Evolutionary conservation across 2,329 filamentous ascomycete genomes (phyloP), one percentile per base, ranked within the genome.

Genomic region (Grosmannia huntii): DNA sequence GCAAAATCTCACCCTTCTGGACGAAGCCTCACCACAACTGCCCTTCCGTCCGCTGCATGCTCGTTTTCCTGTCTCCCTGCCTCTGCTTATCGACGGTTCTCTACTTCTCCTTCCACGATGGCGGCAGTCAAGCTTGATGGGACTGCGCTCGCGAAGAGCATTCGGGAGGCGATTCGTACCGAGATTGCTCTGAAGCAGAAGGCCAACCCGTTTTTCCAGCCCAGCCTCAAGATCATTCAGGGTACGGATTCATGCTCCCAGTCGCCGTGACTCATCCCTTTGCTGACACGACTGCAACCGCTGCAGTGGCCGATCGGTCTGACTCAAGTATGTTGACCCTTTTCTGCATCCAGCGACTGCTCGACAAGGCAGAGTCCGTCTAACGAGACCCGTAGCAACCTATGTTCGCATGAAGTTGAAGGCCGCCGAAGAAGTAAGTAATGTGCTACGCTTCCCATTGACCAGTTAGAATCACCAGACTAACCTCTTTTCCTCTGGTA

Each of bases 321-420:
- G 94, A 99, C 75, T 96, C 91, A 44, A 87, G 89, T 95, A 80
- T 70, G 85, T 56, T 25, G 5, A 12, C 25, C 31, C 21, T 16
- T 44, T 14, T 41, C 23, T 52, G 21, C 19, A 28, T 38, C 21
- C 31, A 27, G 31, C 31, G 6, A n/a, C 41, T 50, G 21, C 19
- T 9, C 19, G 28, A 41, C 11, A 33, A 11, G 5, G 1, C 36
- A 4, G 19, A 7, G 0, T 31, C 25, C 25, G 16, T 51, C 57
- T 56, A 53, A 56, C 57, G 25, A 50, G 59, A 55, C 61, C 19
- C 36, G 64, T 67, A 92, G 88, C 86, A 68, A 97, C 92, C 56
- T 99, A 99, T 87, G 92, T 99, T 74, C 91, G 91, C 75, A 99
- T 99, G 94, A 99, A 99, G 78, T 77, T 96, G 68, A 99, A 96